Base-by-base conservation (phyloP, 331 rosid genomes). In the Rhamnella rubrinervis region DNA sequence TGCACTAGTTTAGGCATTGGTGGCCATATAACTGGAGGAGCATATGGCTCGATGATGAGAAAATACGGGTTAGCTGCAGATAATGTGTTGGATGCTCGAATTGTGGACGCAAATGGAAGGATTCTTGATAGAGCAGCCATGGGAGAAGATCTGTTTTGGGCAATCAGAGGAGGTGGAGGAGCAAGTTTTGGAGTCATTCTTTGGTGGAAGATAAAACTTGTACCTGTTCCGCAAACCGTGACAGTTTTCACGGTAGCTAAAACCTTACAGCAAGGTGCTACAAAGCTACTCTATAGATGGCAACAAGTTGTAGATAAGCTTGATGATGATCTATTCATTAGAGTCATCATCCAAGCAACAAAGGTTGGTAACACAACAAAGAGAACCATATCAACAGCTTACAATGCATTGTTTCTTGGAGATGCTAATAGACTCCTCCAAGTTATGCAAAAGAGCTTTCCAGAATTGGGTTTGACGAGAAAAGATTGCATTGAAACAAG, bases 111-210 rank as follows among this genome's bases (percentile, higher is more conserved):
- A 0, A 78, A 78, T 2, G 90, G 92, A 0, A 84, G 28, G 49
- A 75, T 89, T 58, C 87, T 86, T 20, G 83, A 89, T 15, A 75
- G 88, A 16, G 15, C 11, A 53, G 59, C 80, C 74, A 89, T 89
- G 96, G 96, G 90, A 25, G 87, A 89, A 47, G 96, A 89, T 9
- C 19, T 82, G 4, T 89, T 89, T 79, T 89, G 96, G 96, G 96
- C 96, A 0, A 86, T 89, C 0, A 58, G 92, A 77, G 96, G 96
- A 35, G 90, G 96, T 15, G 92, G 92, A 55, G 96, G 96, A 69
- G 88, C 78, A 63, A 86, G 88, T 71, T 89, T 89, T 41, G 96
- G 96, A 20, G 55, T 89, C 38, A 80, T 86, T 55, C 82, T 86
- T 14, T 83, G 87, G 90, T 89, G 92, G 92, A 85, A 89, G 74